Percentiles rank a stretch among this genome's conserved stretches.
Conservation (phyloP, 1,139 yeast genomes). For the Keqinozyma sinolaborantium region DNA sequence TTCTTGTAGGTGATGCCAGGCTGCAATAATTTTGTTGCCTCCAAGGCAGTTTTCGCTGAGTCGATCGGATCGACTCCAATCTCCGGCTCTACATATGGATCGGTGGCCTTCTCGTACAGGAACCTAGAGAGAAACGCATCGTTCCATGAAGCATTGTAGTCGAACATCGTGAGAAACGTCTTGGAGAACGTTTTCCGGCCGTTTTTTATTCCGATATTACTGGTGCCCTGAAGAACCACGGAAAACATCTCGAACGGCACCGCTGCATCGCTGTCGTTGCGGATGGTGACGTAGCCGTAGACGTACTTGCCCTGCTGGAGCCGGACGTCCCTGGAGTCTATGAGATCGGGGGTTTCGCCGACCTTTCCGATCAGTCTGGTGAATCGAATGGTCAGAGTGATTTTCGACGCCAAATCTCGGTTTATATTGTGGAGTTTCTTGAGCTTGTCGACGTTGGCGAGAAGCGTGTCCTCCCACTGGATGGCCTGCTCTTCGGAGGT, state of each 20-base stretch:
- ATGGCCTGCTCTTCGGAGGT: not conserved
- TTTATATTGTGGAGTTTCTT: conserved; percentile 29
- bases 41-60: conserved; percentile 23
- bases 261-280: conserved; percentile 22
- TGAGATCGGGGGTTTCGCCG: conserved; percentile 25
- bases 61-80: conserved; percentile 29
- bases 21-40: conserved; percentile 22
- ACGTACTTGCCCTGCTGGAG: conserved; percentile 33
- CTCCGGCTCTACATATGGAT: conserved; percentile 17
- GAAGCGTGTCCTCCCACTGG: conserved; percentile 22
- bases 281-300: conserved; percentile 32
- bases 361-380: conserved; percentile 29
- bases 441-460: conserved; percentile 35
- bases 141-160: conserved; percentile 41
- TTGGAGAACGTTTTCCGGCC: conserved; percentile 2
- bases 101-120: conserved; percentile 16
- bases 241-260: conserved; percentile 39
- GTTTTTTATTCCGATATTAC: conserved; percentile 9
- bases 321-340: conserved; percentile 26
- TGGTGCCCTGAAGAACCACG: conserved; percentile 30
- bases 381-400: conserved; percentile 24
- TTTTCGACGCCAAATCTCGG: conserved; percentile 22
- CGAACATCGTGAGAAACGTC: conserved; percentile 37
- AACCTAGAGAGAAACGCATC: conserved; percentile 32
- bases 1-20: conserved; percentile 37